phyloP scores from a whole-genome alignment of 1,284 basidiomycete genomes.

The Mycosarcoma maydis region DNA sequence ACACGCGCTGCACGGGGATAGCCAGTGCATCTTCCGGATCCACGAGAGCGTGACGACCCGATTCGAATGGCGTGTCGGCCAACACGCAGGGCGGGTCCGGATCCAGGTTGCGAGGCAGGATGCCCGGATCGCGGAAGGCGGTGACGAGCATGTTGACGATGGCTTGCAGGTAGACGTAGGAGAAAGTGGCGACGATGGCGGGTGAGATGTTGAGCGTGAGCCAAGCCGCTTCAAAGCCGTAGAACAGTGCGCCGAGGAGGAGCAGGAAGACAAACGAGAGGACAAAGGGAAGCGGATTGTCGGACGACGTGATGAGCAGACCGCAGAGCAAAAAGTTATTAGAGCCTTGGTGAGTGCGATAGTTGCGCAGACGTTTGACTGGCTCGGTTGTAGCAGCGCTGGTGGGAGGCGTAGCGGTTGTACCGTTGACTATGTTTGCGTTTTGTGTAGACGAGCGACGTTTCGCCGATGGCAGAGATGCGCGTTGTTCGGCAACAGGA shows the following conservation, averaged over 20 bases:
- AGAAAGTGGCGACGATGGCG: slow-evolving; percentile 51
- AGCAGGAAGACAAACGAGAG: slow-evolving; percentile 43
- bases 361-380: slow-evolving; percentile 31
- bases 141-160: slow-evolving; percentile 59
- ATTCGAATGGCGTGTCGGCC: slow-evolving; percentile 24
- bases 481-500: slow-evolving; percentile 2
- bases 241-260: slow-evolving; percentile 55
- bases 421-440: neutral
- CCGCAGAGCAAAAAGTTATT: slow-evolving; percentile 58
- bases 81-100: slow-evolving; percentile 60
- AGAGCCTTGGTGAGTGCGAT: slow-evolving; percentile 40
- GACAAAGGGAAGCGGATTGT: slow-evolving; percentile 57
- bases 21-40: slow-evolving; percentile 41
- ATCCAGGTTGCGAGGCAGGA: slow-evolving; percentile 63
- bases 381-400: neutral
- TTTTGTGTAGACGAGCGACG: neutral
- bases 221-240: slow-evolving; percentile 58
- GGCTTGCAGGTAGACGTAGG: slow-evolving; percentile 52
- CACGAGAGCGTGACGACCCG: slow-evolving; percentile 15
- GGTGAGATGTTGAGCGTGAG: slow-evolving; percentile 50
- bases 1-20: slow-evolving; percentile 43
- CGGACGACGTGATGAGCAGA: slow-evolving; percentile 53
- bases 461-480: neutral
- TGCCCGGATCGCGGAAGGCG: slow-evolving; percentile 62
- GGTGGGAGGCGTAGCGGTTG: neutral